Percentiles rank a stretch among this genome's conserved stretches.
phyloP scores from a whole-genome alignment of 2,329 filamentous ascomycete species.

The Pseudocercospora vitis region DNA sequence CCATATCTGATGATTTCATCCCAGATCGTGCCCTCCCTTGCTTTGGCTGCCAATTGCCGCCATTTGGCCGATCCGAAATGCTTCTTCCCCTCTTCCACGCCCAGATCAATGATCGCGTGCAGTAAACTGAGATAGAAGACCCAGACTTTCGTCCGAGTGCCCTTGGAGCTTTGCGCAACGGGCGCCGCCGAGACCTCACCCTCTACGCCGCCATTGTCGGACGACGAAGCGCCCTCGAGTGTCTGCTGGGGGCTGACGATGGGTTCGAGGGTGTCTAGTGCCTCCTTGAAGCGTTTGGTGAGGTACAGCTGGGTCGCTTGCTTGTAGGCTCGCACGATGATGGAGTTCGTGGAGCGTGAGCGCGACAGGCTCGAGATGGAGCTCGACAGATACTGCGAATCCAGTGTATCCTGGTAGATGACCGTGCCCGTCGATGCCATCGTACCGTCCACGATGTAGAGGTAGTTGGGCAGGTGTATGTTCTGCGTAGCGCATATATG shows the following conservation, averaged over 20 bases:
- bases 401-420: slow-evolving; percentile 52
- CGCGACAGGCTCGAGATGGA: slow-evolving; percentile 70
- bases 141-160: slow-evolving; percentile 92
- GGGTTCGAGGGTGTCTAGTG: slow-evolving; percentile 78
- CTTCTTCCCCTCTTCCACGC: slow-evolving; percentile 84
- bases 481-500: too few species aligned
- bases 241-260: slow-evolving; percentile 64
- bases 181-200: slow-evolving; percentile 54
- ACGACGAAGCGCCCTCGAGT: slow-evolving; percentile 28
- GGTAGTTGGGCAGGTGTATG: neutral
- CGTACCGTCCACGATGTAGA: slow-evolving; percentile 4
- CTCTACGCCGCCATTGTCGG: slow-evolving; percentile 27
- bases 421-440: slow-evolving; percentile 42
- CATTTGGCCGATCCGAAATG: slow-evolving; percentile 84
- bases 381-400: slow-evolving; percentile 61
- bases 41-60: slow-evolving; percentile 77
- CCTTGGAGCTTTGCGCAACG: slow-evolving; percentile 74
- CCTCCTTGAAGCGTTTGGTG: slow-evolving; percentile 88
- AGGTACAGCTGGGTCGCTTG: slow-evolving; percentile 92
- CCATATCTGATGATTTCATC: slow-evolving; percentile 85
- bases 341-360: slow-evolving; percentile 64
- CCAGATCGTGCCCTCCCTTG: slow-evolving; percentile 90
- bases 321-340: slow-evolving; percentile 89
- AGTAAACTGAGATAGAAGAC: slow-evolving; percentile 92
- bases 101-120: slow-evolving; percentile 86